Evolutionary conservation across 768 basidiomycete genomes (phyloP).

Genomic region (Suillus weaverae): DNA sequence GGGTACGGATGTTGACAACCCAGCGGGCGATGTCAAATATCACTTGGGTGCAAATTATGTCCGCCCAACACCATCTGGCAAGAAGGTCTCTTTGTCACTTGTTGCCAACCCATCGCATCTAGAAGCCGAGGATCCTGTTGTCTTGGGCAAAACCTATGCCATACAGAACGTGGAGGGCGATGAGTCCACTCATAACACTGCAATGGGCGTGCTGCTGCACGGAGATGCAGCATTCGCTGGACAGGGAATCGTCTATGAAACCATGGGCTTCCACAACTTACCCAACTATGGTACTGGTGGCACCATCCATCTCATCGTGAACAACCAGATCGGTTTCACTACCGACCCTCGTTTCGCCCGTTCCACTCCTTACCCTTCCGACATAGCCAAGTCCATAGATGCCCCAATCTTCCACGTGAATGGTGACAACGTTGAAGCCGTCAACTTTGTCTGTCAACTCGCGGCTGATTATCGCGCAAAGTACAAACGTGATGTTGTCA

Average conservation of each 20-base stretch:
- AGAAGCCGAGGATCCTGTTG: conserved; percentile 96
- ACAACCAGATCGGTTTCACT: conserved; percentile 99
- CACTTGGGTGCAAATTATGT: conserved; percentile 99
- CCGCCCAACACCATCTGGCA: conserved; percentile 95
- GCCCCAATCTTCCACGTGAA: conserved; percentile 99
- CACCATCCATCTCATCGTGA: conserved; percentile 97
- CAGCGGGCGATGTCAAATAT: conserved; percentile 98
- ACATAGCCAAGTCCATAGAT: conserved; percentile 98
- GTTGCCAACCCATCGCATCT: conserved; percentile 99
- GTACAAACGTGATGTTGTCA: conserved; percentile 98
- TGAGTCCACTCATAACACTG: conserved; percentile 73
- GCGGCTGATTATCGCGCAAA: conserved; percentile 98
- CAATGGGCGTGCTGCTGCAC: conserved; percentile 95
- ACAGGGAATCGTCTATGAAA: conserved; percentile 98
- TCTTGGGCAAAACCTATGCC: conserved; percentile 98
- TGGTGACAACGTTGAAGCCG: conserved; percentile 96
- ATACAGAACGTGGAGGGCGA: conserved; percentile 95
- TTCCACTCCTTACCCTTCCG: conserved; percentile 96
- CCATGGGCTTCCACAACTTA: conserved; percentile 96
- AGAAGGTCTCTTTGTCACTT: conserved; percentile 94
- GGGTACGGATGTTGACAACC: conserved; percentile 72
- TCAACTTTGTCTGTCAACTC: conserved; percentile 97
- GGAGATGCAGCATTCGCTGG: conserved; percentile 99
- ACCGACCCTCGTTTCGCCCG: conserved; percentile 97
- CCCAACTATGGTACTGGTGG: conserved; percentile 97